Evolutionary conservation across 495 filamentous ascomycete species (phyloP).

Genomic region (Xylaria telfairii): DNA sequence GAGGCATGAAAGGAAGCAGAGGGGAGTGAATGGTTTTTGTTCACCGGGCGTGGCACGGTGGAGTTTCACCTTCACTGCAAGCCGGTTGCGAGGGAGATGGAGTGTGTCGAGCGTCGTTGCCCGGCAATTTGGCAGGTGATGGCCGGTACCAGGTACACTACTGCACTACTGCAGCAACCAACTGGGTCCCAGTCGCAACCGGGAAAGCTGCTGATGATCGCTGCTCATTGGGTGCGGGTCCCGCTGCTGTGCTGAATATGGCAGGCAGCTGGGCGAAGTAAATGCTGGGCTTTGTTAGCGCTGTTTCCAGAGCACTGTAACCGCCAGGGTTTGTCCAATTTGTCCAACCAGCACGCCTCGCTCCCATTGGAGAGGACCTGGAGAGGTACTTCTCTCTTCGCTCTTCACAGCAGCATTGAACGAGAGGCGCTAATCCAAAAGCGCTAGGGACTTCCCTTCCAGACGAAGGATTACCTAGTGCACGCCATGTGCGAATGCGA

Average conservation of each 20-base stretch:
- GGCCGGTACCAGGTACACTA: background rate
- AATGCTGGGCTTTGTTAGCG: conserved; percentile 15
- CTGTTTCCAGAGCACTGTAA: conserved; percentile 18
- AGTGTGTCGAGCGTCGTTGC: conserved; percentile 20
- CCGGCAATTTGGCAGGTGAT: conserved; percentile 19
- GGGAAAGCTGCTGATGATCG: conserved; percentile 18
- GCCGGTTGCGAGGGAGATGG: conserved; percentile 28
- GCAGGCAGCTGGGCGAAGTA: conserved; percentile 18
- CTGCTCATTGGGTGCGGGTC: conserved; percentile 9
- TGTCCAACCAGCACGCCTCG: background rate
- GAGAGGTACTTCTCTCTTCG: no score
- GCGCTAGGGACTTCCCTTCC: background rate
- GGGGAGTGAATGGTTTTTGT: conserved; percentile 27
- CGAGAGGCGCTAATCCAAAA: conserved; percentile 5
- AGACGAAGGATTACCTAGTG: background rate
- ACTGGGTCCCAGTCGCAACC: conserved; percentile 2
- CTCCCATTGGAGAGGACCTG: conserved; percentile 10
- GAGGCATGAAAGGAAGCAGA: conserved; percentile 18
- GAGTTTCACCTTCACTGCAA: conserved; percentile 25
- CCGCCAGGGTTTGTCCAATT: conserved; percentile 3
- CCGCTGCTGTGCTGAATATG: conserved; percentile 16
- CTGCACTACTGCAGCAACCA: conserved; percentile 9
- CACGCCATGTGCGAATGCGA: conserved; percentile 15
- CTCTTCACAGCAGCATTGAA: background rate
- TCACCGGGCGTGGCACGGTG: conserved; percentile 22